Evolutionary conservation across 2,329 filamentous ascomycete genomes (phyloP), one percentile per base, ranked within the genome.

Genomic region (Hypoxylon sp.): DNA sequence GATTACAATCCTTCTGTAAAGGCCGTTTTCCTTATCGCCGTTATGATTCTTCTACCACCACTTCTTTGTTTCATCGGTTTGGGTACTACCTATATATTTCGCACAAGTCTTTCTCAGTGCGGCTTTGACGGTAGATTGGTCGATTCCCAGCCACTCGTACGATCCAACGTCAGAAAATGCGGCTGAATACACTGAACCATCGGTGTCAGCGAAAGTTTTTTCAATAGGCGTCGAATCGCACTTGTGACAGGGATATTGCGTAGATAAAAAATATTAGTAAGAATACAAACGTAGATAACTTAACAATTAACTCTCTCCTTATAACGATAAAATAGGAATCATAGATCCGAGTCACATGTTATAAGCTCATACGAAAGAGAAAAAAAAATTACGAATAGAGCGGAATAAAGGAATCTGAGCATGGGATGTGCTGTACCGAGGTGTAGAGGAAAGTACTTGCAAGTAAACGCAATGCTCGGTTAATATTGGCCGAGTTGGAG

Each of bases 401-500:
- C 19, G 17, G 31, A 44, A 29, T 24, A n/a, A 44, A 10, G 9
- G 42, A 52, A 31, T 52, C 22, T 35, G 14, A 31, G 19, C 33
- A 24, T 14, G 46, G 33, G 22, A 42, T 51, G 31, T 17, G 31
- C 39, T 42, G 44, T 59, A 59, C 59, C 59, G 59, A 63, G 59
- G 44, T 39, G 57, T 59, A 59, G 24, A 26, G 26, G 13, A 24
- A 58, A 17, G 56, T 65, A 60, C 35, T 31, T 8, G 22, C 14
- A 17, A 48, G 47, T 62, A 33, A 14, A 13, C 10, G 37, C 11
- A 13, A 13, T 31, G 1, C 11, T 58, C 57, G 56, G 66, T 52
- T 65, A 17, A 42, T 13, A 68, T 62, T 62, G 66, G 62, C 63
- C 52, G 53, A 68, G 9, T 13, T 31, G 3, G 47, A 37, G 22